A percentile compares a stretch with the other conserved stretches of the same genome.
Evolutionary conservation across 2,329 filamentous ascomycete species (phyloP).

Genomic region (Lasiodiplodia citricola): DNA sequence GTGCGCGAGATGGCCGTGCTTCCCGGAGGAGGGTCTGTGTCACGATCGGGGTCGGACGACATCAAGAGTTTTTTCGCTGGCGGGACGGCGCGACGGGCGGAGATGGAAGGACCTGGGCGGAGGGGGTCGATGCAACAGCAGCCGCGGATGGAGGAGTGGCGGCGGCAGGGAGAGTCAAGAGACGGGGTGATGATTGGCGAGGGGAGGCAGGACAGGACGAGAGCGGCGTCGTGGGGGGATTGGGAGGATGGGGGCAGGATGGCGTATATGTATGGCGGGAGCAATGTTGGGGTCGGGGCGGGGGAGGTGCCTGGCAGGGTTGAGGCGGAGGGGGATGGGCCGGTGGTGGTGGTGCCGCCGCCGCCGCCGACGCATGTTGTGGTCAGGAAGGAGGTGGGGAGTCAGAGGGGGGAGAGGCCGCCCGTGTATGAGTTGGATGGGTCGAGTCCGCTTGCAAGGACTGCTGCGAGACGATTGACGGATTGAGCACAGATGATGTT

Average conservation of each 20-base stretch:
- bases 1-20: background rate
- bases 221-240: background rate
- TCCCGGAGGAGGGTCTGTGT: no score
- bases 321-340: background rate
- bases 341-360: background rate
- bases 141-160: no score
- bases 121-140: background rate
- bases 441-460: background rate
- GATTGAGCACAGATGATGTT: background rate
- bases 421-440: conserved; percentile 8
- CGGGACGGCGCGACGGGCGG: background rate
- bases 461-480: background rate
- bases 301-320: conserved; percentile 17
- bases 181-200: background rate
- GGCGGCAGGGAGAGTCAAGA: no score
- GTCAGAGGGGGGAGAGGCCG: background rate
- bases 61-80: background rate
- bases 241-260: background rate
- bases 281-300: background rate
- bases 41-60: background rate
- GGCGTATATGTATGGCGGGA: background rate
- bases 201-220: background rate
- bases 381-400: conserved; percentile 35
- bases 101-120: no score
- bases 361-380: conserved; percentile 26